Evolutionary conservation across 2,329 filamentous ascomycete genomes (phyloP), one percentile per base, ranked within the genome.

Genomic region (Beauveria rudraprayagi): DNA sequence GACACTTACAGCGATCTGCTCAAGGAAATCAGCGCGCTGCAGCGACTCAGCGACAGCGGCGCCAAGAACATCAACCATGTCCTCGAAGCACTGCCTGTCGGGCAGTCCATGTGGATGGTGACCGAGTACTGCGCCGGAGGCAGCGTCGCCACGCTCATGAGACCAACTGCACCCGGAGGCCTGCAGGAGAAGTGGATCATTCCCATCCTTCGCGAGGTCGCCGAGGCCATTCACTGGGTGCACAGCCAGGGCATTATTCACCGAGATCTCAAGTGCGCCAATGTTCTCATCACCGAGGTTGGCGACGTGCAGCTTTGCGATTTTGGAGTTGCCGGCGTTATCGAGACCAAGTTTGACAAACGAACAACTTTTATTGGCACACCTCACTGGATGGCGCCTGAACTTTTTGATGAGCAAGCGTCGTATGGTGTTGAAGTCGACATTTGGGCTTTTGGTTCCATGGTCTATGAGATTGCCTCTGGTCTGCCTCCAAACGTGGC

Each of bases 71-170:
- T 95, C 75, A 94, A 93, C 70, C 83, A 87, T 67, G 88, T 93
- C 56, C 86, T 92, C 67, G 90, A 92, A 66, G 89, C 89, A 5
- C 80, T 92, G 22, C 85, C 89, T 9, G 85, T 93, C 43, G 88
- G 89, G 47, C 86, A 89, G 66, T 84, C 90, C 63, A 87, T 95
- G 76, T 95, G 91, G 91, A 90, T 94, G 77, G 85, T 94, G 61
- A 92, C 89, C 62, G 90, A 94, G 74, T 92, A 92, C 72, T 92
- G 90, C 67, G 89, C 88, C 6, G 91, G 91, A 64, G 91, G 91
- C 54, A 94, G 90, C 71, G 87, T 95, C 71, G 87, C 83, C 65
- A 92, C 82, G 63, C 81, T 83, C 62, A 87, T 87, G 85, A 84
- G 82, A 70, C 85, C 87, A n/a, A 88, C 83, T 1, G 78, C 80